Base-by-base conservation (phyloP, 352 stramenopile species). In the Sclerospora graminicola region DNA sequence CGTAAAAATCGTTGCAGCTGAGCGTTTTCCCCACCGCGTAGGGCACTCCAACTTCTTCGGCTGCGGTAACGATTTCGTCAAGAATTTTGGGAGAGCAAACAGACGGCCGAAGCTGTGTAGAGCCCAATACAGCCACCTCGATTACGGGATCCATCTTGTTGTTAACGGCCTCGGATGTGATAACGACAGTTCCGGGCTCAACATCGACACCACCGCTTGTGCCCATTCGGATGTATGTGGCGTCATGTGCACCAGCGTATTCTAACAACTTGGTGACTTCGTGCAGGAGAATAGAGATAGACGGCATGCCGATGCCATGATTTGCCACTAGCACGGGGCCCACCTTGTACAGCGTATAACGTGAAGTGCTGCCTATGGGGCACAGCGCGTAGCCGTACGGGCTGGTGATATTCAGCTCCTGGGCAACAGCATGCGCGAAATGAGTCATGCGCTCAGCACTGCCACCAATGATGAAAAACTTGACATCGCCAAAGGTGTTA, bases 1-100 rank as follows among this genome's bases (percentile, higher is more conserved):
- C 78, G 60, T 91, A 91, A 29, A 91, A 91, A 54, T 87, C 79
- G 56, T 91, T 80, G 61, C 74, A 84, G 33, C 67, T 84, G 27
- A 91, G 69, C 34, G 79, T 91, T 63, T 91, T 91, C 47, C 79
- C 76, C 32, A 84, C 58, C 3, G 66, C 62, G 48, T 80, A 72
- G n/a, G 69, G 68, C 27, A 86, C 23, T 1, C 41, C 57, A 34
- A 83, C 48, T 15, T 80, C 57, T 19, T 74, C 50, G n/a, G 72
- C 70, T 0, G 67, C 57, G 3, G 50, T 34, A 13, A 67, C 55
- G 39, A 91, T 66, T 29, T 82, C 77, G 5, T 79, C 57, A 3
- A 60, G 60, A 19, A 88, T 58, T 26, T 75, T 55, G n/a, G 59
- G 62, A 14, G 53, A 67, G 50, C 76, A 82, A 36, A 81, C 62